Percentiles rank a stretch among this genome's conserved stretches.
Conservation (phyloP, 805 yeast genomes). For the Myxozyma mucilagina region DNA sequence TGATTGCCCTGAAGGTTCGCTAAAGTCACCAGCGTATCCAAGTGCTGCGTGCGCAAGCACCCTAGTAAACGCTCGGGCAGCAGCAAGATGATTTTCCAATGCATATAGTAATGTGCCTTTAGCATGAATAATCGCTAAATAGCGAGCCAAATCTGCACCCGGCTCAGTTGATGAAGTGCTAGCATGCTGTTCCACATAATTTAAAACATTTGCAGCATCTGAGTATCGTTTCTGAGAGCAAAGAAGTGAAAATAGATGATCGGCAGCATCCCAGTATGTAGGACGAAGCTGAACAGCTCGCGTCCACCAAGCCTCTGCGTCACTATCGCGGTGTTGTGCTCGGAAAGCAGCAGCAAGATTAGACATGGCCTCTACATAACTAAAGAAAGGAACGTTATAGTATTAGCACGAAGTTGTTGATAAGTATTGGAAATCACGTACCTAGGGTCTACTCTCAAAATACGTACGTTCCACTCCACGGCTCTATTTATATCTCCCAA, state of each 20-base stretch:
- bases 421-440: slow-evolving; percentile 3
- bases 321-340: slow-evolving; percentile 21
- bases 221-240: slow-evolving; percentile 27
- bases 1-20: not conserved
- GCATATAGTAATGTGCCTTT: slow-evolving; percentile 34
- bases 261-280: slow-evolving; percentile 37
- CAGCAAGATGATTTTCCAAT: slow-evolving; percentile 35
- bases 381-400: not conserved
- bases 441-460: slow-evolving; percentile 24
- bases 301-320: slow-evolving; percentile 36
- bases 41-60: slow-evolving; percentile 21
- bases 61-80: slow-evolving; percentile 34
- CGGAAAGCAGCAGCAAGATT: slow-evolving; percentile 35
- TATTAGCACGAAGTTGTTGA: not conserved
- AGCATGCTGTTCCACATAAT: slow-evolving; percentile 23
- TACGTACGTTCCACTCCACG: slow-evolving; percentile 25
- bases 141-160: slow-evolving; percentile 30
- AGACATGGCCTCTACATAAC: slow-evolving; percentile 35
- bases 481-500: slow-evolving; percentile 27
- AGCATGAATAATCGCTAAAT: slow-evolving; percentile 24
- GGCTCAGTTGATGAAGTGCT: not conserved
- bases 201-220: slow-evolving; percentile 29
- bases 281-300: slow-evolving; percentile 32
- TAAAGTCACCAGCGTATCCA: not conserved
- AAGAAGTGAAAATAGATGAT: slow-evolving; percentile 33